Percentiles rank a stretch among this genome's conserved stretches.
Conservation (phyloP, 1,284 basidiomycete species). For the Puccinia novopanici region DNA sequence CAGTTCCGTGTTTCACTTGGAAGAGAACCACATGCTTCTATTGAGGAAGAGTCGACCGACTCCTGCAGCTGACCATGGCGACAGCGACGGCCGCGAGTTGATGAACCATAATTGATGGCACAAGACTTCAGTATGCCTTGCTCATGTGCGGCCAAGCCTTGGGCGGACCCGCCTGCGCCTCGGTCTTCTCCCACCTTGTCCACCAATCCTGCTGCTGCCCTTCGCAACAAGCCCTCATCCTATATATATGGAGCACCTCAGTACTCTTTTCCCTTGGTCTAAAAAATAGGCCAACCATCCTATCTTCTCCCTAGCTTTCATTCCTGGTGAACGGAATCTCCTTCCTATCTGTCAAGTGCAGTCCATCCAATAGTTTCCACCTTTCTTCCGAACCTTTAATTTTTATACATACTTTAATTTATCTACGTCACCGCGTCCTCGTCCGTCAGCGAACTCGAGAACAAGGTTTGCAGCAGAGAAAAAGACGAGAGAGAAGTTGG, state of each 20-base stretch:
- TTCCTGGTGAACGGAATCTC: conserved; percentile 29
- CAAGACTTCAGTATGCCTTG: too few species aligned
- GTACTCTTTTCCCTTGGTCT: too few species aligned
- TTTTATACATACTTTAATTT: background rate
- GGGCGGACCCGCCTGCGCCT: too few species aligned
- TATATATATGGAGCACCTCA: background rate
- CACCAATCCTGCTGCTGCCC: too few species aligned
- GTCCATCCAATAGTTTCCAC: background rate
- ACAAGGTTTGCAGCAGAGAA: too few species aligned
- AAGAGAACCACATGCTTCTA: too few species aligned
- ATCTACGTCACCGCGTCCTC: background rate
- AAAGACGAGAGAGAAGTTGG: background rate
- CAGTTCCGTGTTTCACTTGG: too few species aligned
- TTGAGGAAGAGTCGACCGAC: background rate
- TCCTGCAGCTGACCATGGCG: background rate
- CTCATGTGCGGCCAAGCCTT: too few species aligned
- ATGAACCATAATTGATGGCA: too few species aligned
- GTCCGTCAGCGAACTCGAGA: background rate
- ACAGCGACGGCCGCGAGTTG: too few species aligned
- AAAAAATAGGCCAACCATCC: background rate
- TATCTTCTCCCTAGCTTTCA: background rate
- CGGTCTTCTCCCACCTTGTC: too few species aligned
- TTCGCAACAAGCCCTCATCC: background rate
- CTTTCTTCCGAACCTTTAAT: background rate
- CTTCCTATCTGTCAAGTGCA: conserved; percentile 12